These are phyloP conservation scores for Ascochyta viciae-villosae DNA, from an alignment of 2,329 filamentous ascomycete genomes.

Conservation along the genomic window DNA sequence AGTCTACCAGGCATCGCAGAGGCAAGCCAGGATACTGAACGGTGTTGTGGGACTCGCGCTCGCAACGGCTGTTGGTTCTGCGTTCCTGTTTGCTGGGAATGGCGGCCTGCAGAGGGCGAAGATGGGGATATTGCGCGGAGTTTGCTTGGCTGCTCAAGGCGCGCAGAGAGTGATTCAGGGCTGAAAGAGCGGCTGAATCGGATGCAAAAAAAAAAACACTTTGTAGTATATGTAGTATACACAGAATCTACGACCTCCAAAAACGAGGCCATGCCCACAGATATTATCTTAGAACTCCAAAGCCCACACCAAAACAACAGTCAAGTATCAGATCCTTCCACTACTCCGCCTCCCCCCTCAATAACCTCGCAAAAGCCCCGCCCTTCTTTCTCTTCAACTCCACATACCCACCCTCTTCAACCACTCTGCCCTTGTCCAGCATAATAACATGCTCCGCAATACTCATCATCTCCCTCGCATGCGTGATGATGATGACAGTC, in stretches of 20 bases:
- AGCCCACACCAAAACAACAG: not conserved
- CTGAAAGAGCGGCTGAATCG: constrained; percentile 2
- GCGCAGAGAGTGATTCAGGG: constrained; percentile 27
- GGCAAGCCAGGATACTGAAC: constrained; percentile 43
- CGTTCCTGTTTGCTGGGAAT: constrained; percentile 31
- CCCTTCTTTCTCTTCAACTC: constrained; percentile 57
- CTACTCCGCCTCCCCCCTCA: constrained; percentile 46
- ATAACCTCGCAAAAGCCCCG: constrained; percentile 43
- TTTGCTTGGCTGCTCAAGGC: constrained; percentile 36
- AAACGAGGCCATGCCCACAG: not conserved
- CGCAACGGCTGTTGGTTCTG: constrained; percentile 24
- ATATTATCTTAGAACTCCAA: not conserved
- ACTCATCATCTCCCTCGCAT: constrained; percentile 85
- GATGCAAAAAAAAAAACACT: not conserved
- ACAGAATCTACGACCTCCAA: not conserved
- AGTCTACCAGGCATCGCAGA: constrained; percentile 72
- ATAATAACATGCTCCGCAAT: constrained; percentile 77
- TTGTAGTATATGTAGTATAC: constrained; percentile 1
- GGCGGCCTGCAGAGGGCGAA: constrained; percentile 33
- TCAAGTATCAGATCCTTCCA: not conserved
- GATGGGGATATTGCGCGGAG: constrained; percentile 35
- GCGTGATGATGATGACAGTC: constrained; percentile 82
- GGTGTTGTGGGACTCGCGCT: constrained; percentile 34
- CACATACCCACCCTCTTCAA: constrained; percentile 72
- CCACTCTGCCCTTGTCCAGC: constrained; percentile 69